Base-by-base conservation (phyloP, 768 basidiomycete species). In the Piloderma croceum region DNA sequence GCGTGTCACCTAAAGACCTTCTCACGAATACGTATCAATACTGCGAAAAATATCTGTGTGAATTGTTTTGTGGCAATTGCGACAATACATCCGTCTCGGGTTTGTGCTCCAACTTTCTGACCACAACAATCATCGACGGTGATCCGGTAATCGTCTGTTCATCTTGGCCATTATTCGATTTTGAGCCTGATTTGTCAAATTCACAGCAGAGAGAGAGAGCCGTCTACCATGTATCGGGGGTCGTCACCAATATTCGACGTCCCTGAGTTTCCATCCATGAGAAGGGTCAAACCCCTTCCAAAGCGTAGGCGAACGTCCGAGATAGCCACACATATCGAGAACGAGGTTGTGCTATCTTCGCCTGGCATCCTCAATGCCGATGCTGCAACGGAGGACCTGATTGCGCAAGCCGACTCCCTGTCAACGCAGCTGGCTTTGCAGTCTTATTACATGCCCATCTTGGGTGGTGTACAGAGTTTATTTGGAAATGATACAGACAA, bases 281-380 rank as follows among this genome's bases (percentile, higher is more conserved):
- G 85, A 49, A 69, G 79, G 47, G 73, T 87, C 52, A 88, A 86
- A 57, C 86, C 87, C 29, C 70, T 87, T 31, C 85, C 87, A 20
- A 87, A 86, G 64, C 76, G 86, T 49, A 72, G 80, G 46, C 76
- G 81, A 45, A 80, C 75, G 19, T 66, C 70, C 32, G 63, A 58
- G 24, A 9, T 18, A 11, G 23, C 43, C 17, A n/a, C n/a, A 10
- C n/a, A 17, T 36, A n/a, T n/a, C n/a, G n/a, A n/a, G n/a, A n/a
- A n/a, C n/a, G n/a, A n/a, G n/a, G n/a, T n/a, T n/a, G n/a, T n/a
- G n/a, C n/a, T n/a, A n/a, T n/a, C n/a, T n/a, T n/a, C n/a, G n/a
- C n/a, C n/a, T n/a, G n/a, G n/a, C n/a, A 53, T 64, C 10, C 63
- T 69, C 18, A 64, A 64, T 33, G 64, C 67, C 44, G 70, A 72